A percentile compares a stretch with the other conserved stretches of the same genome.
Evolutionary conservation across 352 stramenopile species (phyloP).

Genomic region (Phytophthora pseudosyringae): DNA sequence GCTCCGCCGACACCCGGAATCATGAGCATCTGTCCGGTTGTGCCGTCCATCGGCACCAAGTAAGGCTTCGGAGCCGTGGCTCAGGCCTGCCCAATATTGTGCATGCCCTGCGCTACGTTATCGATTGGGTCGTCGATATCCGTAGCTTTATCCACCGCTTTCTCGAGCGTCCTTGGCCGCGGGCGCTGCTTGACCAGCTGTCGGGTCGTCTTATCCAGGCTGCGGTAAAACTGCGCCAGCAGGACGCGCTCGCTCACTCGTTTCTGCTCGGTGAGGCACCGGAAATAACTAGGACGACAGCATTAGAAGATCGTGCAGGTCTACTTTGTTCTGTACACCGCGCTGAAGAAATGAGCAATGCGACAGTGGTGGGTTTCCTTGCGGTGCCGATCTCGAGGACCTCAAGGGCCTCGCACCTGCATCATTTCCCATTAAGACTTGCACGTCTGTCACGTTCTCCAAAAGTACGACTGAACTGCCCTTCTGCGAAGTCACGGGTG

Average conservation of each 20-base stretch:
- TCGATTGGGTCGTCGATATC: background rate
- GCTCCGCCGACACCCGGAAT: background rate
- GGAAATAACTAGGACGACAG: no score
- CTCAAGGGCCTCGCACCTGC: no score
- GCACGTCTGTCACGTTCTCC: no score
- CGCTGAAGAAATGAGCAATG: no score
- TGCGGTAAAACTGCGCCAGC: conserved; percentile 2
- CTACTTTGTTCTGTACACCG: no score
- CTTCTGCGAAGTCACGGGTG: no score
- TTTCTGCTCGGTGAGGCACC: background rate
- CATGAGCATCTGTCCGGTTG: background rate
- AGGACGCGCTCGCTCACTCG: background rate
- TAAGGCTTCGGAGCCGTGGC: background rate
- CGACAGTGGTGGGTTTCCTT: no score
- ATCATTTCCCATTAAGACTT: no score
- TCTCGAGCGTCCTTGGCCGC: background rate
- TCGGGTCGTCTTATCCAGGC: background rate
- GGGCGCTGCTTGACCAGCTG: background rate
- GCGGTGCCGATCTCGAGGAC: no score
- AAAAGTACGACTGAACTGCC: no score
- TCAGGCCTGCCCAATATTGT: background rate
- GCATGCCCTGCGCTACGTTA: background rate
- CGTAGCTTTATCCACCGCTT: background rate
- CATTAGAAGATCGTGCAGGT: no score
- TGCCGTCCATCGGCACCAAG: background rate